A percentile compares a stretch with the other conserved stretches of the same genome.
These are phyloP conservation scores for Trichosporon asahii DNA, from an alignment of 1,284 basidiomycete species.

Conservation along the genomic window DNA sequence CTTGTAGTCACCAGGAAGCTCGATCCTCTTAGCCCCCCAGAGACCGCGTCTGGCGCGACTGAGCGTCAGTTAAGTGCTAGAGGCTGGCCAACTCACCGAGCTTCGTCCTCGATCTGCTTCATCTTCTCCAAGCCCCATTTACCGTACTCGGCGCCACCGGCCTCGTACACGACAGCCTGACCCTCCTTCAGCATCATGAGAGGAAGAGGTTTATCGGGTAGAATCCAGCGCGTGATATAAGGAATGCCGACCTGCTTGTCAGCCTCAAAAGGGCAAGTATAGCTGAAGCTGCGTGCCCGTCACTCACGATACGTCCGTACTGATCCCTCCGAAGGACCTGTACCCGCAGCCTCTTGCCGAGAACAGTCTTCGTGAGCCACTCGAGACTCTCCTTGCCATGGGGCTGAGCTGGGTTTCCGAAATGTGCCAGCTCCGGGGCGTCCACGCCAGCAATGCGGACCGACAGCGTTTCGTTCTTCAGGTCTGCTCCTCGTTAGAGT, in stretches of 20 bases:
- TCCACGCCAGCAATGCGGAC: slow-evolving; percentile 83
- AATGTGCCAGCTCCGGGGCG: slow-evolving; percentile 80
- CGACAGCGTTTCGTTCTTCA: slow-evolving; percentile 73
- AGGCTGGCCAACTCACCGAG: slow-evolving; percentile 58
- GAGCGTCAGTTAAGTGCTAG: background rate
- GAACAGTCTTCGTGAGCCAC: slow-evolving; percentile 64
- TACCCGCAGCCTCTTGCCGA: slow-evolving; percentile 54
- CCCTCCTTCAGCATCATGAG: slow-evolving; percentile 75
- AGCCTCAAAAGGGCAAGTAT: too few species aligned
- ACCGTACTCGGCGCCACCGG: slow-evolving; percentile 74
- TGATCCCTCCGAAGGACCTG: slow-evolving; percentile 73
- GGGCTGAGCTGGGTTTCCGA: slow-evolving; percentile 71
- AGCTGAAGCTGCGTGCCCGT: too few species aligned
- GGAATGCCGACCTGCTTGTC: slow-evolving; percentile 63
- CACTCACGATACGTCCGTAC: slow-evolving; percentile 70
- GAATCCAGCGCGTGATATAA: slow-evolving; percentile 51
- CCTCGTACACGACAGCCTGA: slow-evolving; percentile 69
- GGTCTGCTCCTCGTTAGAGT: slow-evolving; percentile 52
- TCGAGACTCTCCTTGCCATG: slow-evolving; percentile 65
- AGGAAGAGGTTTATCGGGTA: slow-evolving; percentile 60
- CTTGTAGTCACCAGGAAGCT: slow-evolving; percentile 77
- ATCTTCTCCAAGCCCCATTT: slow-evolving; percentile 63
- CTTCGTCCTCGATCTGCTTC: slow-evolving; percentile 60
- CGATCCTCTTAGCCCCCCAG: slow-evolving; percentile 61
- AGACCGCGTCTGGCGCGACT: slow-evolving; percentile 63